These are phyloP conservation scores for Hypoxylon fragiforme DNA, from an alignment of 495 filamentous ascomycete species.

Conservation along the genomic window DNA sequence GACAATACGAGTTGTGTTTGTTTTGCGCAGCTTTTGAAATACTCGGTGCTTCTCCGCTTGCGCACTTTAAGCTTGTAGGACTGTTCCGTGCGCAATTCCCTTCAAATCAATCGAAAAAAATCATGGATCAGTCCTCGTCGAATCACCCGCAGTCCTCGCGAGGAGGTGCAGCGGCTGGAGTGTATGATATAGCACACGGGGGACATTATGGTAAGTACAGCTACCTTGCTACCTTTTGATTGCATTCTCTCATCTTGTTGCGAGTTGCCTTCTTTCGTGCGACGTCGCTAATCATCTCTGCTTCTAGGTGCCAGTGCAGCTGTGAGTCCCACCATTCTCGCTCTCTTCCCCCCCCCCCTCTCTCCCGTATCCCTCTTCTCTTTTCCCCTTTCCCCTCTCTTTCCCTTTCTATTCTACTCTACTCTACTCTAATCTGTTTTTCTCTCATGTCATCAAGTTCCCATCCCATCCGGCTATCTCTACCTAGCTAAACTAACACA, in stretches of 20 bases:
- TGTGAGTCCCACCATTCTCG: slow-evolving; percentile 57
- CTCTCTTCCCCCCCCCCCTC: slow-evolving; percentile 7
- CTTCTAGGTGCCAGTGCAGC: slow-evolving; percentile 75
- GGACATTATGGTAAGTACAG: slow-evolving; percentile 82
- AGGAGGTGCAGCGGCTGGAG: slow-evolving; percentile 54
- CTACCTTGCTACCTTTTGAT: slow-evolving; percentile 10
- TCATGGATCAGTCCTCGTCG: slow-evolving; percentile 62
- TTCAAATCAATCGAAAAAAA: slow-evolving; percentile 9
- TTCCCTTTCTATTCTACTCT: slow-evolving; percentile 1
- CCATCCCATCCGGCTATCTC: not conserved
- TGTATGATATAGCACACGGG: slow-evolving; percentile 79
- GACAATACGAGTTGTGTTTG: not conserved
- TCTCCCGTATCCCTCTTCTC: slow-evolving; percentile 5
- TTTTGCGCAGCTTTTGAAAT: slow-evolving; percentile 24
- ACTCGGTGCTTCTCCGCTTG: slow-evolving; percentile 21
- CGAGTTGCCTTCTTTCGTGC: slow-evolving; percentile 35
- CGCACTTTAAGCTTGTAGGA: slow-evolving; percentile 19
- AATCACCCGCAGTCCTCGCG: slow-evolving; percentile 58
- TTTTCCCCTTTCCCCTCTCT: not conserved
- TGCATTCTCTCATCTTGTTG: slow-evolving; percentile 28
- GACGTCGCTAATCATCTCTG: slow-evolving; percentile 45
- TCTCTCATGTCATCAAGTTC: not conserved
- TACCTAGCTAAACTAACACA: slow-evolving; percentile 1
- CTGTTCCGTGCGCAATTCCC: slow-evolving; percentile 21
- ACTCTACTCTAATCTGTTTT: slow-evolving; percentile 2